A percentile compares a stretch with the other conserved stretches of the same genome.
These are phyloP conservation scores for Zygosaccharomyces gambellarensis DNA, from an alignment of 805 yeast species.

Conservation along the genomic window DNA sequence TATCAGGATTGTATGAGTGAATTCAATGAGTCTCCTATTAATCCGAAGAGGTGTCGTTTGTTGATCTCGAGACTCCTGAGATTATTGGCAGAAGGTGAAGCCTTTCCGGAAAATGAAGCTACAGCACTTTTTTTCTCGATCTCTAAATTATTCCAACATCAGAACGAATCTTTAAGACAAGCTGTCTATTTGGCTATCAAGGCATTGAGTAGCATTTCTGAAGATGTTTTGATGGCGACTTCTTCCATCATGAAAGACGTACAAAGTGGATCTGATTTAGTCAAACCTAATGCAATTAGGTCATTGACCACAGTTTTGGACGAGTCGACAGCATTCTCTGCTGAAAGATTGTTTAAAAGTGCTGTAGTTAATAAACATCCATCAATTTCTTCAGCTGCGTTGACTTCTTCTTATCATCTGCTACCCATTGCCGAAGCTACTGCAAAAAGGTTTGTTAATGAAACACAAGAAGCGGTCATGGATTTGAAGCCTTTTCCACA, in stretches of 20 bases:
- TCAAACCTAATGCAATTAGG: conserved; percentile 92
- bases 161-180: conserved; percentile 77
- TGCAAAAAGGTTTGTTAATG: conserved; percentile 89
- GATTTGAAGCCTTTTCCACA: conserved; percentile 40
- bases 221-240: conserved; percentile 95
- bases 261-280: conserved; percentile 78
- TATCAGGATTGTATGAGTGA: conserved; percentile 92
- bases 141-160: conserved; percentile 91
- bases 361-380: conserved; percentile 91
- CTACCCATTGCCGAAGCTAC: conserved; percentile 87
- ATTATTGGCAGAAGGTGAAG: conserved; percentile 78
- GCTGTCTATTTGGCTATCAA: conserved; percentile 90
- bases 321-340: conserved; percentile 82
- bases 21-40: conserved; percentile 86
- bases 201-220: conserved; percentile 77
- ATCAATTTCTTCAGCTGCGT: conserved; percentile 86
- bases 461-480: conserved; percentile 83
- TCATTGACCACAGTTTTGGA: conserved; percentile 87
- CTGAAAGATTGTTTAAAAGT: conserved; percentile 87
- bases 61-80: conserved; percentile 79
- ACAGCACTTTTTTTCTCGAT: conserved; percentile 90
- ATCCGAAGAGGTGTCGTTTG: conserved; percentile 79
- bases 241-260: conserved; percentile 97
- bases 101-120: conserved; percentile 82
- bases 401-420: conserved; percentile 84